Evolutionary conservation across 805 yeast species (phyloP).

Genomic region (Vanderwaltozyma tropicalis): DNA sequence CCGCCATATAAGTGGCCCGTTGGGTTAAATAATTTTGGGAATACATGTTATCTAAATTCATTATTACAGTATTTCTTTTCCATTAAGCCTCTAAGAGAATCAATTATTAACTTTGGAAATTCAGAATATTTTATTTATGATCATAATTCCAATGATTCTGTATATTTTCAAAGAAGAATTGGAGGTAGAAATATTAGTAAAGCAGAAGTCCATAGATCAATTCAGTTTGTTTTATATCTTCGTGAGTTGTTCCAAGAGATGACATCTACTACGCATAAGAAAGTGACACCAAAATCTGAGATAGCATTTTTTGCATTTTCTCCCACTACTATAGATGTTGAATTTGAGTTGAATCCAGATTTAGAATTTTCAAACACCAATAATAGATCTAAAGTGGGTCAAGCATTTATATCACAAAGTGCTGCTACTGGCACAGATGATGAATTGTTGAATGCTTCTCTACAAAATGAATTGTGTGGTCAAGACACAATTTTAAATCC

Average conservation of each 20-base stretch:
- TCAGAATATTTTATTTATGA: constrained; percentile 45
- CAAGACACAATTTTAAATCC: too few species aligned
- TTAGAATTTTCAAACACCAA: too few species aligned
- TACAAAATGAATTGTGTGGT: too few species aligned
- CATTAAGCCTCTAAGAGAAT: constrained; percentile 66
- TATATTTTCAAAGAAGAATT: constrained; percentile 44
- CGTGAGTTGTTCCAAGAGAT: constrained; percentile 58
- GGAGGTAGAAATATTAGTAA: constrained; percentile 79
- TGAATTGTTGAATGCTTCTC: too few species aligned
- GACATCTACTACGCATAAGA: constrained; percentile 49
- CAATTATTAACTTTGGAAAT: too few species aligned
- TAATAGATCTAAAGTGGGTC: too few species aligned
- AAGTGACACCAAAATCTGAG: constrained; percentile 72
- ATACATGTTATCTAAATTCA: constrained; percentile 90
- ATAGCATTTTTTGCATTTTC: constrained; percentile 80
- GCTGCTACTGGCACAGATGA: too few species aligned
- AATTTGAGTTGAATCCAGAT: constrained; percentile 30
- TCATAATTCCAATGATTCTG: constrained; percentile 39
- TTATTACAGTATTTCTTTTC: constrained; percentile 83
- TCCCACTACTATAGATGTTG: constrained; percentile 56
- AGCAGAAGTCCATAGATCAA: constrained; percentile 70
- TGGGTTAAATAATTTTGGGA: constrained; percentile 89
- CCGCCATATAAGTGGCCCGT: constrained; percentile 73
- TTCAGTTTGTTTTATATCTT: constrained; percentile 67
- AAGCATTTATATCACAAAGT: too few species aligned